A percentile compares a stretch with the other conserved stretches of the same genome.
These are phyloP conservation scores for Panellus pusillus DNA, from an alignment of 768 basidiomycete species.

Conservation along the genomic window DNA sequence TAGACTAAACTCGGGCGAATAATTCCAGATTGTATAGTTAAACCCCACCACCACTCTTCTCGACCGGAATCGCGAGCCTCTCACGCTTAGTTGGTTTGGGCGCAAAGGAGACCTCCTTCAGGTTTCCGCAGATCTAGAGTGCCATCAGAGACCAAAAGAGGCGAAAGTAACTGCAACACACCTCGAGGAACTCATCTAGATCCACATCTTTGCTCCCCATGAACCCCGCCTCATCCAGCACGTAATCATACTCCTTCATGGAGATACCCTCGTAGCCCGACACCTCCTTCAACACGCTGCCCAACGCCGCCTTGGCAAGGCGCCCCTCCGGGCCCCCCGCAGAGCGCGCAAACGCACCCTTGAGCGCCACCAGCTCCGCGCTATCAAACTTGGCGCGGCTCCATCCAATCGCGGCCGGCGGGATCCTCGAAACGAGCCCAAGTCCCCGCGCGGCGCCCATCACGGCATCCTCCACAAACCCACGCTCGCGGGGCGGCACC, in stretches of 20 bases:
- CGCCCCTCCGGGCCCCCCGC: conserved; percentile 32
- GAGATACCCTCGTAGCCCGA: conserved; percentile 62
- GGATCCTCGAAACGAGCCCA: conserved; percentile 37
- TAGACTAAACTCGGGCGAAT: too few relatives aligned
- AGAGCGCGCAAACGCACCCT: conserved; percentile 36
- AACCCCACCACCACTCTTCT: conserved; percentile 57
- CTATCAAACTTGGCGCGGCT: conserved; percentile 47
- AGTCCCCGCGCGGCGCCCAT: conserved; percentile 42
- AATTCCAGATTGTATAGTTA: conserved; percentile 23
- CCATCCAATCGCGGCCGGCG: conserved; percentile 17
- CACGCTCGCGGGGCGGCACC: conserved; percentile 27
- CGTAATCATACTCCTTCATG: conserved; percentile 68
- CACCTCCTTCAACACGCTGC: conserved; percentile 44
- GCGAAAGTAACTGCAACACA: conserved; percentile 33
- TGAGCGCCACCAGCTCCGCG: conserved; percentile 43
- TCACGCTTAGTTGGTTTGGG: conserved; percentile 31
- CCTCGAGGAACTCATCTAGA: conserved; percentile 89
- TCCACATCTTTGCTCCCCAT: conserved; percentile 54
- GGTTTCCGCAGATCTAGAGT: conserved; percentile 65
- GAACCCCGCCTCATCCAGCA: conserved; percentile 76
- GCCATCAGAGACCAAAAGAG: background rate
- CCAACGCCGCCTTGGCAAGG: conserved; percentile 40
- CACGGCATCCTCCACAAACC: conserved; percentile 18
- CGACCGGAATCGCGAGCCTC: conserved; percentile 48
- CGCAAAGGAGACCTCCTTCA: conserved; percentile 64